Percentiles rank a stretch among this genome's conserved stretches.
Evolutionary conservation across 202 grass and related monocot species (phyloP).

Genomic region (Zoysia matrella): DNA sequence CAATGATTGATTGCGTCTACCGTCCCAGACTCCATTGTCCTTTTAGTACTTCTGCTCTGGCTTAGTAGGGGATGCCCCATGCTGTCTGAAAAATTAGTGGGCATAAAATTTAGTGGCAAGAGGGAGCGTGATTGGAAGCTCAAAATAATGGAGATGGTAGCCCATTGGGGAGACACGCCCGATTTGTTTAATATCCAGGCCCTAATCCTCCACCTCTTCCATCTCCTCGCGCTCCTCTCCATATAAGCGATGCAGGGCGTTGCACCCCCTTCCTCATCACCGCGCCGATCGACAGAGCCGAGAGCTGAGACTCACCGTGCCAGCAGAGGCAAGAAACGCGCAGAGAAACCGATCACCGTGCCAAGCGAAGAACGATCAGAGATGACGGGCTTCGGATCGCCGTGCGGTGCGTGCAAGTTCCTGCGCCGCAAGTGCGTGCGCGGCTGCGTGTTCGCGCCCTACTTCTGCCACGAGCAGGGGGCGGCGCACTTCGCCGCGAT

Average conservation of each 20-base stretch:
- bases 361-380: neutral
- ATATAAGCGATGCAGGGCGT: conserved; percentile 66
- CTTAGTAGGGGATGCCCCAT: conserved; percentile 21
- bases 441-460: conserved; percentile 66
- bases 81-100: conserved; percentile 10
- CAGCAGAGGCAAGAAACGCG: too few species aligned
- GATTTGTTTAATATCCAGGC: conserved; percentile 61
- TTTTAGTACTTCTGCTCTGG: conserved; percentile 29
- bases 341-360: neutral
- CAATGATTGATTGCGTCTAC: conserved; percentile 35
- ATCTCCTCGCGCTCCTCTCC: conserved; percentile 33
- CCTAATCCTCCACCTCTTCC: conserved; percentile 46
- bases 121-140: conserved; percentile 53
- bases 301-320: neutral
- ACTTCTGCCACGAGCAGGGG: too few species aligned
- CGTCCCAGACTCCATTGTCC: conserved; percentile 40
- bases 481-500: too few species aligned
- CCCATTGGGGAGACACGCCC: conserved; percentile 55
- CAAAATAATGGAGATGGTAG: conserved; percentile 81
- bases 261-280: conserved; percentile 38
- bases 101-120: conserved; percentile 54
- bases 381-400: conserved; percentile 89
- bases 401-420: conserved; percentile 96
- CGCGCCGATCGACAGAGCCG: neutral
- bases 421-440: conserved; percentile 81